Evolutionary conservation across 768 basidiomycete genomes (phyloP).

Genomic region (Termitomyces sp.): DNA sequence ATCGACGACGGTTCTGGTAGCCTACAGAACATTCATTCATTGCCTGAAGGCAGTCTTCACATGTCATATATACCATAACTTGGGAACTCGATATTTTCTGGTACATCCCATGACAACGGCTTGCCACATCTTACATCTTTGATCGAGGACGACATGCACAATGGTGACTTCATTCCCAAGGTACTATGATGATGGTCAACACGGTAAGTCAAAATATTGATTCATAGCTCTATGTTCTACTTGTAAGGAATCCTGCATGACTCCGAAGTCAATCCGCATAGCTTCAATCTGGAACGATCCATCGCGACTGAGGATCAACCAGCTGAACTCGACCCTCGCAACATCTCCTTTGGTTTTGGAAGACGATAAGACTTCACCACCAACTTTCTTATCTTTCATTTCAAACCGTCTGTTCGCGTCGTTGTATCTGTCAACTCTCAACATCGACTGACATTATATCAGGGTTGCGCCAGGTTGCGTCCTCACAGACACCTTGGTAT

Average conservation of each 20-base stretch:
- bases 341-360: not conserved
- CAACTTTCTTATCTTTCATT: not conserved
- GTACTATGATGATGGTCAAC: too few species aligned
- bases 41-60: not conserved
- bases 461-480: too few species aligned
- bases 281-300: not conserved
- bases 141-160: too few species aligned
- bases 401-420: not conserved
- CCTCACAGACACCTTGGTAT: not conserved
- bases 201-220: not conserved
- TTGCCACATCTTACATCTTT: not conserved
- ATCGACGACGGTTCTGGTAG: constrained; percentile 19
- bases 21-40: not conserved
- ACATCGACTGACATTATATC: not conserved
- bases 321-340: not conserved
- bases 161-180: too few species aligned
- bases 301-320: not conserved
- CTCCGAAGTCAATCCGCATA: not conserved
- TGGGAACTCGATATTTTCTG: not conserved
- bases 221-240: too few species aligned
- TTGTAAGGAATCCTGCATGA: not conserved
- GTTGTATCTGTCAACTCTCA: not conserved
- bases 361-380: too few species aligned
- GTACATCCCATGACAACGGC: not conserved
- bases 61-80: not conserved